These are phyloP conservation scores for Rossbeevera mucosa DNA, from an alignment of 768 basidiomycete species.

Conservation along the genomic window DNA sequence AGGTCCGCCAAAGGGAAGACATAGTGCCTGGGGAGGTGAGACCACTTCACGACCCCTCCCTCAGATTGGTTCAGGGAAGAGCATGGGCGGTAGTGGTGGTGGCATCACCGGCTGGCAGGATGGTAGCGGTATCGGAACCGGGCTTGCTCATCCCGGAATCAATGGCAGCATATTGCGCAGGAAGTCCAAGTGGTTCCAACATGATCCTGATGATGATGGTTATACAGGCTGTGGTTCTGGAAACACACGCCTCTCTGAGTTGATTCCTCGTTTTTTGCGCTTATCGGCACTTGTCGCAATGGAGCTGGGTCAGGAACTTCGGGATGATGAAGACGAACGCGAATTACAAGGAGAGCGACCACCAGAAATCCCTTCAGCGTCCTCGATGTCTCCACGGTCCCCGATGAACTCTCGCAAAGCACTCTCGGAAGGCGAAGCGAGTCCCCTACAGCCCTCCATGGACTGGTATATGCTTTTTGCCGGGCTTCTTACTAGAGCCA, in stretches of 20 bases:
- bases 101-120: constrained; percentile 73
- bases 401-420: constrained; percentile 16
- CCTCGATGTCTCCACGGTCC: constrained; percentile 12
- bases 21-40: constrained; percentile 26
- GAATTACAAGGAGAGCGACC: constrained; percentile 28
- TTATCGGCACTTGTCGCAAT: constrained; percentile 75
- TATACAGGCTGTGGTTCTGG: constrained; percentile 40
- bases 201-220: constrained; percentile 22
- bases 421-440: constrained; percentile 36
- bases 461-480: constrained; percentile 84
- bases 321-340: constrained; percentile 46
- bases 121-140: constrained; percentile 68
- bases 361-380: constrained; percentile 10
- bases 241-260: constrained; percentile 60
- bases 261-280: constrained; percentile 68
- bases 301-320: constrained; percentile 69
- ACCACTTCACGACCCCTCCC: constrained; percentile 17
- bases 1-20: constrained; percentile 21
- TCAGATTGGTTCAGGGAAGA: constrained; percentile 17
- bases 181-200: constrained; percentile 29
- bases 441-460: constrained; percentile 62
- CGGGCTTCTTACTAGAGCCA: constrained; percentile 75
- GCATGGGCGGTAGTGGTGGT: constrained; percentile 34
- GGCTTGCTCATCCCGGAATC: constrained; percentile 53
- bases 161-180: constrained; percentile 59